Evolutionary conservation across 2,329 filamentous ascomycete genomes (phyloP).

Genomic region (Epichloe festucae): DNA sequence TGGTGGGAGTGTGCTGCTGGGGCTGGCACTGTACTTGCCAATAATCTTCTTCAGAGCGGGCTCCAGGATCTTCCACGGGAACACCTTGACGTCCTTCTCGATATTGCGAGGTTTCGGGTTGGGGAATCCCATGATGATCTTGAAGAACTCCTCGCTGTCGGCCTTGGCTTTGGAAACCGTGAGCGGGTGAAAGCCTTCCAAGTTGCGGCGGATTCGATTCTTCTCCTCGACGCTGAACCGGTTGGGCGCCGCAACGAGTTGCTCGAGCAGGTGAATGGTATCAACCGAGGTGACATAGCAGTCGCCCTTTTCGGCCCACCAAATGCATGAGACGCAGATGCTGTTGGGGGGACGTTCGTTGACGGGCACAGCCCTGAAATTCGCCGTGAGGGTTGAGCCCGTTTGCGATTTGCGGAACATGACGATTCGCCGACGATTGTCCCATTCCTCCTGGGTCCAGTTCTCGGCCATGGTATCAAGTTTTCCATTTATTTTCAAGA

Average conservation of each 20-base stretch:
- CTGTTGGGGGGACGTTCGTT: conserved; percentile 75
- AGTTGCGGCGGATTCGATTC: conserved; percentile 89
- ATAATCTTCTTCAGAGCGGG: conserved; percentile 95
- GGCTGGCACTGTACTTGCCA: conserved; percentile 69
- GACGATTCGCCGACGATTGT: conserved; percentile 69
- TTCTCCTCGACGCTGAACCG: conserved; percentile 96
- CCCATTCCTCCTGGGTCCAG: conserved; percentile 74
- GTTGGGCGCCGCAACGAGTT: conserved; percentile 60
- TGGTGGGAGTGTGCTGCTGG: conserved; percentile 24
- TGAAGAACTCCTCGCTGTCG: conserved; percentile 96
- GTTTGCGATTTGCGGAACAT: conserved; percentile 74
- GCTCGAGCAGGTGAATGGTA: conserved; percentile 88
- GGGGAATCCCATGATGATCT: conserved; percentile 95
- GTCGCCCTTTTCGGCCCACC: conserved; percentile 83
- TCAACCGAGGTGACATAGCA: conserved; percentile 95
- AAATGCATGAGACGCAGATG: conserved; percentile 95
- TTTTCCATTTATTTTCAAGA: conserved; percentile 74
- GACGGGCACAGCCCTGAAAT: conserved; percentile 64
- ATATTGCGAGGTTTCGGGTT: conserved; percentile 94
- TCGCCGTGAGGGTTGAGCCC: conserved; percentile 68
- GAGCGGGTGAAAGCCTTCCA: conserved; percentile 84
- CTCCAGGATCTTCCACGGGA: conserved; percentile 84
- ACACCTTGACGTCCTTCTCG: conserved; percentile 98
- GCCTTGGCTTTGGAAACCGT: conserved; percentile 88
- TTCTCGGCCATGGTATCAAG: conserved; percentile 70